Evolutionary conservation across 768 basidiomycete species (phyloP), one percentile per base, ranked within the genome.

Genomic region (Daedaleopsis sinensis): DNA sequence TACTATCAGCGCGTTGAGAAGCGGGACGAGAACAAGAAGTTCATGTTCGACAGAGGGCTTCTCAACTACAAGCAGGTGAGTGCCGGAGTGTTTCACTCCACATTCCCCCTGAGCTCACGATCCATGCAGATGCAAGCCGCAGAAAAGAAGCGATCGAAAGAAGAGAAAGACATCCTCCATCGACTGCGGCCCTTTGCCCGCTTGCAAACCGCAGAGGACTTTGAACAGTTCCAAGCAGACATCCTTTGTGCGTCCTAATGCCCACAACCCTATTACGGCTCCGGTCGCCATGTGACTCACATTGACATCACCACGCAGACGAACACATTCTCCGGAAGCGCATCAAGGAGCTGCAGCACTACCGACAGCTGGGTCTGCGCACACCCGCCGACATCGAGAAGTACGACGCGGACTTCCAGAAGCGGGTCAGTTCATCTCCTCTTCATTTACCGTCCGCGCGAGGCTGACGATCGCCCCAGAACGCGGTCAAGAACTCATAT

Each of bases 31-130:
- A 85, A 83, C 32, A 99, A 98, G 75, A 86, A 86, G 3, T 73
- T 99, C 64, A 92, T 99, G 73, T 97, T 94, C 68, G 92, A 98
- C 68, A 80, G 96, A 44, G 94, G 94, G 1, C 76, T 99, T 55
- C 78, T 96, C 50, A 94, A 97, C 67, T 94, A 96, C 72, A 98
- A 96, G 75, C 94, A 95, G 87, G 96, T 94, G 61, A 53, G 82
- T 68, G 8, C 24, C 27, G n/a, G n/a, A 63, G 36, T 21, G 8
- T 48, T 21, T 44, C 46, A 36, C 37, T 49, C 21, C 23, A 35
- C 52, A 35, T 13, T 13, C n/a, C 48, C 59, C 62, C 23, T 32
- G 7, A 65, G 57, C 63, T 67, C 38, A 65, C 55, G 47, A 52
- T 36, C 52, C 39, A 61, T 21, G 6, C 70, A 97, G 96, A 90